Evolutionary conservation across 352 stramenopile species (phyloP), one percentile per base, ranked within the genome.

Genomic region (Phytophthora pini): DNA sequence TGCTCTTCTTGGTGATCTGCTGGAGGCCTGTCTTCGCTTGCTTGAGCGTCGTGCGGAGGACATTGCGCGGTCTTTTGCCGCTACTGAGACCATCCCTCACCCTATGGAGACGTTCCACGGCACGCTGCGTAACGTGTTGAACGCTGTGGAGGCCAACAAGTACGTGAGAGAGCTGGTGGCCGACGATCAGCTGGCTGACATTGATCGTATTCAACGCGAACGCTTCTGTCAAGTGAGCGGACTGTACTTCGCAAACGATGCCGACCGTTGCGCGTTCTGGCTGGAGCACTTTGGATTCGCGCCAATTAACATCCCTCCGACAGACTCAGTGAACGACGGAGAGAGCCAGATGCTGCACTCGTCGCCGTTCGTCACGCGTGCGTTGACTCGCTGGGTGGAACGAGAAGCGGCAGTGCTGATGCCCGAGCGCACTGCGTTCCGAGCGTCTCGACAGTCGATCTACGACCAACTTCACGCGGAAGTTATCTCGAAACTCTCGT

Each of bases 221-320:
- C 70, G 84, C 2, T 95, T 93, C 59, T 93, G 84, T 45, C 81
- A 89, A 44, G 84, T 92, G 12, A 90, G 74, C 50, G 87, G 86
- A 0, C 69, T 88, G 13, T 95, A 89, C 62, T 95, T 95, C 31
- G 63, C 56, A 0, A 81, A 70, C 7, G 48, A 79, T 13, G 66
- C 48, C 0, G 80, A 79, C 20, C 82, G 82, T 13, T 69, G 64
- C 22, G 65, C 57, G 2, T 92, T 84, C 60, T 95, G 84, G 87
- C 52, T 77, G 4, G 55, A 82, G 34, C 81, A 95, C 27, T 89
- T 89, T 49, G 78, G 79, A 9, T 87, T 93, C 61, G 76, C 74
- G 22, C 78, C 84, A 11, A 65, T 84, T 27, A 64, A 68, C 10
- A 62, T 72, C 12, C 26, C 58, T 5, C 13, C 49, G 17, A 65